A percentile compares a stretch with the other conserved stretches of the same genome.
Conservation (phyloP, 768 basidiomycete species). For the Boletus vinaceobasis region DNA sequence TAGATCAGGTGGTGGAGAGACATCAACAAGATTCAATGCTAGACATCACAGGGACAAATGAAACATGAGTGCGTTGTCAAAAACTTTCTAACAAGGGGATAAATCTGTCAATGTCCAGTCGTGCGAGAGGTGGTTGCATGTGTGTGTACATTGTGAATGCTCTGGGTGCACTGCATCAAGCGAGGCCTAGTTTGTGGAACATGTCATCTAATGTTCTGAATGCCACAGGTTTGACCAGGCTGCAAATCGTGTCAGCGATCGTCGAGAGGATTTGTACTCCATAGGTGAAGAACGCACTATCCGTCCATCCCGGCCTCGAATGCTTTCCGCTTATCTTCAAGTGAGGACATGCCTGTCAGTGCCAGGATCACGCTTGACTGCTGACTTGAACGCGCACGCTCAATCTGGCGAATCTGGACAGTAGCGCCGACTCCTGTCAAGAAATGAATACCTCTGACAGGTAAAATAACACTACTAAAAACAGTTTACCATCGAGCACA, state of each 20-base stretch:
- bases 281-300: conserved; percentile 60
- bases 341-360: conserved; percentile 88
- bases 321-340: conserved; percentile 88
- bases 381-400: conserved; percentile 39
- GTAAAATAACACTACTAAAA: neutral
- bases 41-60: neutral
- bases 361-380: conserved; percentile 67
- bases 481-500: conserved; percentile 69
- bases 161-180: conserved; percentile 26
- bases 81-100: conserved; percentile 5
- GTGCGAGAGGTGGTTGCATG: conserved; percentile 1
- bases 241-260: conserved; percentile 27
- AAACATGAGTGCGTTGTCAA: neutral
- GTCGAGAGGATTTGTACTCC: neutral
- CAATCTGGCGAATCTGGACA: conserved; percentile 73
- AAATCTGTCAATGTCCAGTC: conserved; percentile 11
- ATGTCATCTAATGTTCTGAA: conserved; percentile 86
- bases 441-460: neutral
- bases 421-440: conserved; percentile 76
- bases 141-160: conserved; percentile 13
- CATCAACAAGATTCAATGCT: conserved; percentile 4
- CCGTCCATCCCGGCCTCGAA: conserved; percentile 94
- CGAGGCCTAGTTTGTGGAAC: conserved; percentile 67
- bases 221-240: conserved; percentile 94
- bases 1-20: conserved; percentile 1